Conservation (phyloP, 371 early-diverging fungal genomes). For the Mucor racemosus region DNA sequence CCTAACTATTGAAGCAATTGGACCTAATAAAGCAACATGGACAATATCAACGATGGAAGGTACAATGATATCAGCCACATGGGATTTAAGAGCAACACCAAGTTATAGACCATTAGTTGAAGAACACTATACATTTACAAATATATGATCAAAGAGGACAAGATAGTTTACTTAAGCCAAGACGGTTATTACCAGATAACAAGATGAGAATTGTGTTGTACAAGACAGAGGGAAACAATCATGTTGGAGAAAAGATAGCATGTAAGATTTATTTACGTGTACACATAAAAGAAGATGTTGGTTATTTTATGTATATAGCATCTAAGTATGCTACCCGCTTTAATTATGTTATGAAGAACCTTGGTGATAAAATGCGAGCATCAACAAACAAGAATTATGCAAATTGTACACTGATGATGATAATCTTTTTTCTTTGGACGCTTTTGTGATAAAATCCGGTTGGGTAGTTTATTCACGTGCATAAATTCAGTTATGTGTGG, state of each 20-base stretch:
- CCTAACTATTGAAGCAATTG: constrained; percentile 21
- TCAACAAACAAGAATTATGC: constrained; percentile 4
- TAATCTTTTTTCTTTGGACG: neutral
- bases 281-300: neutral
- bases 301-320: neutral
- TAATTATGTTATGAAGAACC: constrained; percentile 15
- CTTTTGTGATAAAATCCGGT: neutral
- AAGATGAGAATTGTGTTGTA: constrained; percentile 23
- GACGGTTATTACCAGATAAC: constrained; percentile 20
- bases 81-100: constrained; percentile 19
- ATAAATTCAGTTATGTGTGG: neutral
- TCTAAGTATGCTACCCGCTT: constrained; percentile 19
- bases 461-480: constrained; percentile 7
- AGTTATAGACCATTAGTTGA: constrained; percentile 25
- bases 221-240: constrained; percentile 14
- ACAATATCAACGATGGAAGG: constrained; percentile 23
- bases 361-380: neutral
- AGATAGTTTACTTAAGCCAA: constrained; percentile 13
- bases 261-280: neutral
- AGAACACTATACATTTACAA: constrained; percentile 20
- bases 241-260: constrained; percentile 15
- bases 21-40: constrained; percentile 15
- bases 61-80: constrained; percentile 18
- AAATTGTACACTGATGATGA: neutral
- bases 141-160: constrained; percentile 29